phyloP scores from a whole-genome alignment of 768 basidiomycete species.

The Boletus rex-veris region DNA sequence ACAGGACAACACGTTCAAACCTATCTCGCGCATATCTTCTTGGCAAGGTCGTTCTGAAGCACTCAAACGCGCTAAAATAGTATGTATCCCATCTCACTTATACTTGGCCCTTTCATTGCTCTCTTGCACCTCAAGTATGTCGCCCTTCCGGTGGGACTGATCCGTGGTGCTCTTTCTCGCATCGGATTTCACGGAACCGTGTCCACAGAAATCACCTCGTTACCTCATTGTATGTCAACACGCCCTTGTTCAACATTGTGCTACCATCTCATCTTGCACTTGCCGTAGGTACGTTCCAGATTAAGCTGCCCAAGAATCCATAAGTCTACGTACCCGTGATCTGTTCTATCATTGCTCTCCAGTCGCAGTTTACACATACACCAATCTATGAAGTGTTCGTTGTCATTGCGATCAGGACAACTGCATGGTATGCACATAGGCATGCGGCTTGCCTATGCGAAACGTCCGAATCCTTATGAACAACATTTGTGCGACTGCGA shows the following conservation, averaged over 20 bases:
- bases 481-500: too few species aligned
- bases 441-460: too few species aligned
- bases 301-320: slow-evolving; percentile 68
- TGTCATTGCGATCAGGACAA: too few species aligned
- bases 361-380: too few species aligned
- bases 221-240: slow-evolving; percentile 76
- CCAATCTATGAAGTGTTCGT: too few species aligned
- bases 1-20: slow-evolving; percentile 88
- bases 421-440: too few species aligned
- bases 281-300: slow-evolving; percentile 71
- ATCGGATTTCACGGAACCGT: slow-evolving; percentile 77
- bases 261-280: background rate
- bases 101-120: background rate
- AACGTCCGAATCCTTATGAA: too few species aligned
- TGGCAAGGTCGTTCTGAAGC: slow-evolving; percentile 76
- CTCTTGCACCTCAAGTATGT: slow-evolving; percentile 54
- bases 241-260: background rate
- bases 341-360: background rate
- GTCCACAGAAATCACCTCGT: slow-evolving; percentile 54
- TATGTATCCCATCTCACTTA: slow-evolving; percentile 33
- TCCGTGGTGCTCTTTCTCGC: slow-evolving; percentile 76
- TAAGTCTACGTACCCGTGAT: background rate
- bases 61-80: slow-evolving; percentile 64
- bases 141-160: slow-evolving; percentile 77
- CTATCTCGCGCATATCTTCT: slow-evolving; percentile 76